phyloP scores from a whole-genome alignment of 2,329 filamentous ascomycete species.

The Nakataea oryzae region DNA sequence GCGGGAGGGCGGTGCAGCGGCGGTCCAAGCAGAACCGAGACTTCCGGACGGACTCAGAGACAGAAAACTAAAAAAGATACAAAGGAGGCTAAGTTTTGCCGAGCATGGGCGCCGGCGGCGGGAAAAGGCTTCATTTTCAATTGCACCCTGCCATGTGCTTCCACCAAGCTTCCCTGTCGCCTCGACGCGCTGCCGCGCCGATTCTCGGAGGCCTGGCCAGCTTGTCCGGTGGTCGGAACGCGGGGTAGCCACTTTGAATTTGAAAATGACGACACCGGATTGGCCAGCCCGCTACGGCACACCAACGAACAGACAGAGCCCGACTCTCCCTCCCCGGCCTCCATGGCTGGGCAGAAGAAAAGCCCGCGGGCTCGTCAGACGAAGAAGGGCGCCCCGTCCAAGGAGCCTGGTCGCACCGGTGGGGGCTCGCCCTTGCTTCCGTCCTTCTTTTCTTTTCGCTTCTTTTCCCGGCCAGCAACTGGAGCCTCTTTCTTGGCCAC shows the following conservation, averaged over 20 bases:
- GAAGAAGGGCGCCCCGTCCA: too few relatives aligned
- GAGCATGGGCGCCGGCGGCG: too few relatives aligned
- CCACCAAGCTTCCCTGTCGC: neutral
- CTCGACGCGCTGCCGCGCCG: slow-evolving; percentile 11
- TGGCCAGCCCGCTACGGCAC: slow-evolving; percentile 11
- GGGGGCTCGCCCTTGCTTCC: neutral
- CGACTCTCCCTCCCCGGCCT: neutral
- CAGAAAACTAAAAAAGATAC: neutral
- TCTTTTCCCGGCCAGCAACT: neutral
- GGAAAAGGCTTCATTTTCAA: neutral
- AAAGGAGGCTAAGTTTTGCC: neutral
- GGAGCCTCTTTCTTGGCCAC: too few relatives aligned
- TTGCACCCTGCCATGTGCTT: neutral
- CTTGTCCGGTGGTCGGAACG: slow-evolving; percentile 23
- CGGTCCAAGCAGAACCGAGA: neutral
- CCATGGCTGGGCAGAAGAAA: neutral
- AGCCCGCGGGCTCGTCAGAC: too few relatives aligned
- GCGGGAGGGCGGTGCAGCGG: too few relatives aligned
- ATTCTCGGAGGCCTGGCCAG: slow-evolving; percentile 18
- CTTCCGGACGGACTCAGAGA: neutral
- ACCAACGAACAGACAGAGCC: neutral
- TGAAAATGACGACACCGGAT: slow-evolving; percentile 17
- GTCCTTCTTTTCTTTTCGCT: neutral
- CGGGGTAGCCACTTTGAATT: slow-evolving; percentile 22
- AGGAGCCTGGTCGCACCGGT: neutral